These are phyloP conservation scores for Pelargonium fulgidum DNA, from an alignment of 441 rosid species.

Conservation along the genomic window DNA sequence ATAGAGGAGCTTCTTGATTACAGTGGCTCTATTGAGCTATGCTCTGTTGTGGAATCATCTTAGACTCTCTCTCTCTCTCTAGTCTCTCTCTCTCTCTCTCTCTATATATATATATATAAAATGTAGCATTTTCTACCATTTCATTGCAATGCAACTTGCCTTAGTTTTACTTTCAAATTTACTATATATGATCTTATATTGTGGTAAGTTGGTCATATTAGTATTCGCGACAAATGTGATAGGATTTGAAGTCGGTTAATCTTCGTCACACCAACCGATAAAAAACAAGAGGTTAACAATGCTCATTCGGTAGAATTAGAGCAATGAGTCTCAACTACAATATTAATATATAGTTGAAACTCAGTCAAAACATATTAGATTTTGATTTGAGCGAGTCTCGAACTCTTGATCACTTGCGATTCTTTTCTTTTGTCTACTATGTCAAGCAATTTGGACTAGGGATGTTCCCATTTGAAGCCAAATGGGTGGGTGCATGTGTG, in stretches of 20 bases:
- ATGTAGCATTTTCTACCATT: constrained; percentile 9
- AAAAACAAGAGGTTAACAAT: no score
- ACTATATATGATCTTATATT: not conserved
- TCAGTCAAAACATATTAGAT: no score
- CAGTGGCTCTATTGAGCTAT: constrained; percentile 64
- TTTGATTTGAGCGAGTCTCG: no score
- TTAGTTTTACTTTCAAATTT: not conserved
- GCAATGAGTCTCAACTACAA: no score
- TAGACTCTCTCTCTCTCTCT: constrained; percentile 19
- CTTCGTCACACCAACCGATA: no score
- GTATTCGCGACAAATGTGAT: not conserved
- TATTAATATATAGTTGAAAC: no score
- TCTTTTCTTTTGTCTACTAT: no score
- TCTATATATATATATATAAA: not conserved
- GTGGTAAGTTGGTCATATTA: not conserved
- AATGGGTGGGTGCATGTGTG: not conserved
- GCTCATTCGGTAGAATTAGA: no score
- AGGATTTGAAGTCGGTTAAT: not conserved
- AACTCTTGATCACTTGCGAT: no score
- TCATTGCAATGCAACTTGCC: constrained; percentile 18
- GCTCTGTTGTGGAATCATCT: constrained; percentile 31
- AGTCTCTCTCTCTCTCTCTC: constrained; percentile 2
- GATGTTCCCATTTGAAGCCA: not conserved
- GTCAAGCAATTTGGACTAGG: no score
- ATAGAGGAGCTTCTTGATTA: constrained; percentile 80